phyloP scores from a whole-genome alignment of 805 yeast genomes.

The Grigorovia yakushimaensis region DNA sequence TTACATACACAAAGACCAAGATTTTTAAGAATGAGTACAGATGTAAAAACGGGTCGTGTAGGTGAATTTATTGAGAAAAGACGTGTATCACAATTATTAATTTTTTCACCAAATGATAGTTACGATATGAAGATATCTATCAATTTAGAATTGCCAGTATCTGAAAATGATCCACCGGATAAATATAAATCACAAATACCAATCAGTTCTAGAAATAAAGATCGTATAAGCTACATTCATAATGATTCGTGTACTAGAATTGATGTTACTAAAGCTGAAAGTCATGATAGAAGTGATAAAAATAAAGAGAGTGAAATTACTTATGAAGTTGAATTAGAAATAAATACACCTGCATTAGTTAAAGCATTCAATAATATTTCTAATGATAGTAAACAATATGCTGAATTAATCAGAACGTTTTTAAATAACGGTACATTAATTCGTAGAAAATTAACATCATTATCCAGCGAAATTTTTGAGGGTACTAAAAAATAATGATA shows the following conservation, averaged over 20 bases:
- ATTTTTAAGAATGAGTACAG: conserved; percentile 56
- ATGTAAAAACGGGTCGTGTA: conserved; percentile 54
- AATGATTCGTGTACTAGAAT: conserved; percentile 63
- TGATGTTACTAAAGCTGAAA: conserved; percentile 55
- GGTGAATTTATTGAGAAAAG: conserved; percentile 64
- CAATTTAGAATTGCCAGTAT: conserved; percentile 62
- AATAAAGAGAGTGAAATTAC: conserved; percentile 21
- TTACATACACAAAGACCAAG: conserved; percentile 56
- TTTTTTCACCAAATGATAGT: conserved; percentile 66
- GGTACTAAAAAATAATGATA: conserved; percentile 24
- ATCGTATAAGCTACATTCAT: conserved; percentile 63
- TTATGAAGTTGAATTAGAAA: conserved; percentile 44
- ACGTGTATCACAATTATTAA: conserved; percentile 59
- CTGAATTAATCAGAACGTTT: conserved; percentile 47
- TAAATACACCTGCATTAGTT: conserved; percentile 36
- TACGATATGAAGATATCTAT: conserved; percentile 71
- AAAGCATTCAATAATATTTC: conserved; percentile 33
- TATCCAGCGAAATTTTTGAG: conserved; percentile 29
- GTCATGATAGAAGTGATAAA: conserved; percentile 18
- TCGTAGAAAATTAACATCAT: conserved; percentile 27
- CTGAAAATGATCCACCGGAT: conserved; percentile 45
- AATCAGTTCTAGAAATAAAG: conserved; percentile 53
- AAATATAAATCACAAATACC: conserved; percentile 45
- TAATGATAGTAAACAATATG: conserved; percentile 44
- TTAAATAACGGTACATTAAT: conserved; percentile 49